These are phyloP conservation scores for Colletotrichum horii DNA, from an alignment of 2,329 filamentous ascomycete genomes.

Conservation along the genomic window DNA sequence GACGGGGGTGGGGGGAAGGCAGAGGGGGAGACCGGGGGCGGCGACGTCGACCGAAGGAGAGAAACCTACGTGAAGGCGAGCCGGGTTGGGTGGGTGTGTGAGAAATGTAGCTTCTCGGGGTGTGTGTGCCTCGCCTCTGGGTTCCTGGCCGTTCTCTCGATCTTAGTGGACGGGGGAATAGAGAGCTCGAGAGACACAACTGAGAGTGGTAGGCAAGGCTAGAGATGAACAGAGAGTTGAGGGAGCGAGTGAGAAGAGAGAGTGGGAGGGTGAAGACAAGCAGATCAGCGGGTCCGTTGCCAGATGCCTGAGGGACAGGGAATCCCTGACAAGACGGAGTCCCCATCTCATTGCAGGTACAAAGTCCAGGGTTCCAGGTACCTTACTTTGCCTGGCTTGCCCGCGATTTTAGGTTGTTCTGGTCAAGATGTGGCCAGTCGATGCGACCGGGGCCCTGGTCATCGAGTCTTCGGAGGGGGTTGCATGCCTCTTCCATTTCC, in stretches of 20 bases:
- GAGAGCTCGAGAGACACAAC: slow-evolving; percentile 2
- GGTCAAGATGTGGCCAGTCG: slow-evolving; percentile 16
- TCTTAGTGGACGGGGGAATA: slow-evolving; percentile 13
- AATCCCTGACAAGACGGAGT: background rate
- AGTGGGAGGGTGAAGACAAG: slow-evolving; percentile 19
- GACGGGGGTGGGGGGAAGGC: background rate
- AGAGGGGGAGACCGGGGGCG: slow-evolving; percentile 15
- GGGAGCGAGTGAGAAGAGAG: slow-evolving; percentile 9
- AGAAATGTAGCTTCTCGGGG: background rate
- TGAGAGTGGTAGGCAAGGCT: slow-evolving; percentile 12
- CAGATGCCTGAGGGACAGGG: slow-evolving; percentile 18
- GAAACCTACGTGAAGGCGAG: slow-evolving; percentile 21
- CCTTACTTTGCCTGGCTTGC: slow-evolving; percentile 13
- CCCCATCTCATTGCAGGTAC: slow-evolving; percentile 14
- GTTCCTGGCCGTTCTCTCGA: slow-evolving; percentile 4
- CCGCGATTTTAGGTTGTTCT: slow-evolving; percentile 23
- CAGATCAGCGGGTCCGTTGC: slow-evolving; percentile 22
- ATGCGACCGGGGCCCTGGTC: slow-evolving; percentile 9
- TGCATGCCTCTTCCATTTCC: background rate
- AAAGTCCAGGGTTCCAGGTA: slow-evolving; percentile 9
- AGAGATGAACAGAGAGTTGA: background rate
- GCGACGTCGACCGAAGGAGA: slow-evolving; percentile 20
- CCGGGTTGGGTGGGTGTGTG: slow-evolving; percentile 18
- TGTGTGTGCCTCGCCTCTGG: slow-evolving; percentile 15
- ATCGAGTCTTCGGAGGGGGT: slow-evolving; percentile 12